These are phyloP conservation scores for Phalaenopsis equestris DNA, from an alignment of 106 monocot species.

Conservation along the genomic window DNA sequence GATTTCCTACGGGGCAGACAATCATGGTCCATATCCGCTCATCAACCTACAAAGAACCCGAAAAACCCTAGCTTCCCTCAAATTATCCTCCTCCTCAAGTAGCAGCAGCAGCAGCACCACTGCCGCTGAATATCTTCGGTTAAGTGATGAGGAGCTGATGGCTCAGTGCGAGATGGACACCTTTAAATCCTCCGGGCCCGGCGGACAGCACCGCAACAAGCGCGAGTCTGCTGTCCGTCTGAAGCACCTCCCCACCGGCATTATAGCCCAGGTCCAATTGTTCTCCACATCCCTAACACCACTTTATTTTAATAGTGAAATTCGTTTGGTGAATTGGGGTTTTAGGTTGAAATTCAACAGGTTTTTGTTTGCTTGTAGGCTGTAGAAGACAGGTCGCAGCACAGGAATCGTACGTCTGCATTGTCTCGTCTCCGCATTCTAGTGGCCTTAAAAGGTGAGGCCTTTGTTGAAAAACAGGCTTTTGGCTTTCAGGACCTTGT, in stretches of 20 bases:
- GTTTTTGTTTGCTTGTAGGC: slow-evolving; percentile 37
- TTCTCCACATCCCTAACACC: not conserved
- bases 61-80: not conserved
- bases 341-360: not conserved
- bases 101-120: not conserved
- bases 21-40: not conserved
- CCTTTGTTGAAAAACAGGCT: not conserved
- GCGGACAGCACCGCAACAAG: slow-evolving; percentile 99
- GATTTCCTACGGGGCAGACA: not conserved
- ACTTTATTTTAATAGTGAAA: not conserved
- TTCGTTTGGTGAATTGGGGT: not conserved
- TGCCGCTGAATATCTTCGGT: slow-evolving; percentile 4
- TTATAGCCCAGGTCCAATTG: slow-evolving; percentile 61
- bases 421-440: slow-evolving; percentile 63
- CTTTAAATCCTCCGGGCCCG: slow-evolving; percentile 86
- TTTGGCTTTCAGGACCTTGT: not conserved
- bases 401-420: slow-evolving; percentile 78
- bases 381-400: slow-evolving; percentile 87
- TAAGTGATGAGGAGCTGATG: slow-evolving; percentile 83
- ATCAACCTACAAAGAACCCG: not conserved
- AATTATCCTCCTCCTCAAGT: not conserved
- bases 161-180: slow-evolving; percentile 86
- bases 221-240: slow-evolving; percentile 89
- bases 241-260: slow-evolving; percentile 78
- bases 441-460: slow-evolving; percentile 74